Evolutionary conservation across 164 flowering plant genomes (phyloP).

Genomic region (Paratinospora sagittata): DNA sequence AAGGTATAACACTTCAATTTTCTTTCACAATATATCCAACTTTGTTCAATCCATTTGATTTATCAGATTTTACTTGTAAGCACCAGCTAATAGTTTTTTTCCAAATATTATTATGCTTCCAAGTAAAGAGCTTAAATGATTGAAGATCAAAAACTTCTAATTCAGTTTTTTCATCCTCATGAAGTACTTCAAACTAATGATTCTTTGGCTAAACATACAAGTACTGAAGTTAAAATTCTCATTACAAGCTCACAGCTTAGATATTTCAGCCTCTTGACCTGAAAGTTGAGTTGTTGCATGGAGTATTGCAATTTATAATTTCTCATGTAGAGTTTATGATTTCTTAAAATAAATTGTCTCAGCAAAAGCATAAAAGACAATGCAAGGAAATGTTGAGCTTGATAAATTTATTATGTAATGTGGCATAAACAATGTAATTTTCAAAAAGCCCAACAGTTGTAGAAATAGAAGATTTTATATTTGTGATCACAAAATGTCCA

Average conservation of each 20-base stretch:
- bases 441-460: no score
- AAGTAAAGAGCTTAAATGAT: no score
- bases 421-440: background rate
- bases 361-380: background rate
- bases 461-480: no score
- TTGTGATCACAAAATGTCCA: background rate
- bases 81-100: background rate
- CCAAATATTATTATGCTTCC: background rate
- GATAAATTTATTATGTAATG: background rate
- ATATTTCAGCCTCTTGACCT: background rate
- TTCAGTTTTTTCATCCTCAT: no score
- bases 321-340: background rate
- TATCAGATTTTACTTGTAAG: background rate
- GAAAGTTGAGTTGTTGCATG: background rate
- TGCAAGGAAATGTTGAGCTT: background rate
- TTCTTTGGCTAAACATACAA: no score
- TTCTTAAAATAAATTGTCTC: no score
- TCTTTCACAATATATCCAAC: background rate
- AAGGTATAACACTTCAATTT: constrained; percentile 43
- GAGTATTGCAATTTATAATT: background rate
- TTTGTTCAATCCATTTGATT: background rate
- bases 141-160: no score
- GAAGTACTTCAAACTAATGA: no score
- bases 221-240: no score
- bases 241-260: background rate